A percentile compares a stretch with the other conserved stretches of the same genome.
Conservation (phyloP, 352 stramenopile species). For the Phytophthora boehmeriae region DNA sequence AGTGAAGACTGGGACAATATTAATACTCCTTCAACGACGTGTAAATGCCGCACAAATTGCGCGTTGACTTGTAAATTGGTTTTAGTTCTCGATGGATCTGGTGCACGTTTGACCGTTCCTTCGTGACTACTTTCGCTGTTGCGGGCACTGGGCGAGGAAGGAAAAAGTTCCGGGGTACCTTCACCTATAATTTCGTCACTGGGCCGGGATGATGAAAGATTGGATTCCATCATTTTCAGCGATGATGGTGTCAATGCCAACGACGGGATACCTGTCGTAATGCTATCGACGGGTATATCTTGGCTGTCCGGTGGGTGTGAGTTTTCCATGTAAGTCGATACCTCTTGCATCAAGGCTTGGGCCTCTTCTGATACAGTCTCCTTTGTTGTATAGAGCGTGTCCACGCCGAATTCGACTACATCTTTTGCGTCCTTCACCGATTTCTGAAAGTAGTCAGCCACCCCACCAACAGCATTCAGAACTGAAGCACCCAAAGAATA, state of each 20-base stretch:
- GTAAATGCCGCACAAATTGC: constrained; percentile 77
- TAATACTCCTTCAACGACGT: constrained; percentile 71
- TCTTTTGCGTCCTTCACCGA: constrained; percentile 80
- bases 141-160: constrained; percentile 15
- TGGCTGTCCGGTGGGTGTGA: constrained; percentile 5
- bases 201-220: constrained; percentile 9
- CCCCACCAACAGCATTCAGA: constrained; percentile 66
- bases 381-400: constrained; percentile 76
- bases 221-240: constrained; percentile 38
- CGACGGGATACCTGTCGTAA: constrained; percentile 2
- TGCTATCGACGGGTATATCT: constrained; percentile 10
- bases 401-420: constrained; percentile 69
- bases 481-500: constrained; percentile 67
- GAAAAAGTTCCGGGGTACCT: constrained; percentile 23
- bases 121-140: constrained; percentile 12
- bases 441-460: constrained; percentile 74
- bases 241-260: constrained; percentile 31
- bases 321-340: constrained; percentile 62
- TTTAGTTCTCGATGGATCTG: constrained; percentile 22
- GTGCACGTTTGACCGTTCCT: constrained; percentile 13
- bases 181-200: constrained; percentile 12
- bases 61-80: constrained; percentile 52
- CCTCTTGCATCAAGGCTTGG: constrained; percentile 62
- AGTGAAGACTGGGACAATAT: constrained; percentile 58
- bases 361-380: constrained; percentile 74